Conservation (phyloP, 257 asterid genomes). For the Lycium ferocissimum region DNA sequence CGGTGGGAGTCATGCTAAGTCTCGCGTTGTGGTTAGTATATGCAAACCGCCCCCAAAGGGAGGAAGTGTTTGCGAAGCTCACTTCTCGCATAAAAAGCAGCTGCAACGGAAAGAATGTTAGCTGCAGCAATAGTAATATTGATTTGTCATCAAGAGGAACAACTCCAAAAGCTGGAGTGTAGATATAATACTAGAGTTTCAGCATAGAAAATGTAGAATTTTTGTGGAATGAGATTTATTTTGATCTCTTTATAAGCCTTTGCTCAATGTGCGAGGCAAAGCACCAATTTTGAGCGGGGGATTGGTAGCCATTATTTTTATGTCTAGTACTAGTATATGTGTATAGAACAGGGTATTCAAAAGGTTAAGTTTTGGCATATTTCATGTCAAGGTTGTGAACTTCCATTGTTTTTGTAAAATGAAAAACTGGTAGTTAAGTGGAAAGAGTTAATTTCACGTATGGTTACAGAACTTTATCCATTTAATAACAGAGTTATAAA, state of each 20-base stretch:
- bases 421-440: no score
- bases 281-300: slow-evolving; percentile 55
- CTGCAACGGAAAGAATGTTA: slow-evolving; percentile 51
- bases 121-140: slow-evolving; percentile 28
- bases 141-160: slow-evolving; percentile 45
- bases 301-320: slow-evolving; percentile 21
- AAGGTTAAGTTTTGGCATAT: no score
- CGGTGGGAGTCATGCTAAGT: slow-evolving; percentile 92
- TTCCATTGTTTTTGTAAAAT: no score
- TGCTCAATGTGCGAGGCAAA: slow-evolving; percentile 52
- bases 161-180: slow-evolving; percentile 56
- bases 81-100: slow-evolving; percentile 57
- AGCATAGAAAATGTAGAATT: slow-evolving; percentile 19
- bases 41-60: slow-evolving; percentile 99
- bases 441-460: no score
- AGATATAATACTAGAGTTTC: slow-evolving; percentile 37
- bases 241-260: no score
- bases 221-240: slow-evolving; percentile 3
- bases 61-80: slow-evolving; percentile 92
- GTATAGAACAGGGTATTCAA: neutral
- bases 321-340: neutral
- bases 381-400: no score
- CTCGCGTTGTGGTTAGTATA: slow-evolving; percentile 90
- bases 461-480: no score
- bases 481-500: no score